Percentiles rank a stretch among this genome's conserved stretches.
These are phyloP conservation scores for Geotrichum restrictum DNA, from an alignment of 1,139 yeast genomes.

Conservation along the genomic window DNA sequence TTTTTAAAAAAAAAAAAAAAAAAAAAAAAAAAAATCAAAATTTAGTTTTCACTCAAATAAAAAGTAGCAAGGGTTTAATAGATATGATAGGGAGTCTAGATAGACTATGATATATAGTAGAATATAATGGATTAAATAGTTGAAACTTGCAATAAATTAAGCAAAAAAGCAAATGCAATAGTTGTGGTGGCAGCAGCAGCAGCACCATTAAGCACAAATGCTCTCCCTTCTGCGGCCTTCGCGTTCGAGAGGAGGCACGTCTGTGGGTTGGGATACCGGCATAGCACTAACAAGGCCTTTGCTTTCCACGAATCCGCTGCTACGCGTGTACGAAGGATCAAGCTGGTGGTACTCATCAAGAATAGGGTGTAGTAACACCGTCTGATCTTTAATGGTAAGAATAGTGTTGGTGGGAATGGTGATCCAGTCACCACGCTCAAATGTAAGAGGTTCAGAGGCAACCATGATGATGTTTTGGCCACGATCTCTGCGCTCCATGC, in stretches of 20 bases:
- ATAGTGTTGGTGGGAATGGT: constrained; percentile 91
- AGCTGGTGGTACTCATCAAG: constrained; percentile 80
- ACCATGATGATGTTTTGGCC: constrained; percentile 94
- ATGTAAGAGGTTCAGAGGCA: constrained; percentile 93
- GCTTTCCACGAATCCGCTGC: constrained; percentile 77
- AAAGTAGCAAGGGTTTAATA: not conserved
- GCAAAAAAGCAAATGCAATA: not conserved
- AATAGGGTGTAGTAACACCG: constrained; percentile 86
- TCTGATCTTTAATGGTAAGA: constrained; percentile 77
- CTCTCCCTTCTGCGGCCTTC: constrained; percentile 57
- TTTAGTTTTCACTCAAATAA: too few relatives aligned
- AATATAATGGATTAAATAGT: not conserved
- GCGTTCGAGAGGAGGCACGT: constrained; percentile 77
- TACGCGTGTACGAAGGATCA: constrained; percentile 63
- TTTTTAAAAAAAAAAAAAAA: too few relatives aligned
- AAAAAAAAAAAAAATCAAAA: too few relatives aligned
- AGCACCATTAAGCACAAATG: too few relatives aligned
- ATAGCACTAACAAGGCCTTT: constrained; percentile 87
- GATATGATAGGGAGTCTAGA: not conserved
- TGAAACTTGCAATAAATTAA: too few relatives aligned
- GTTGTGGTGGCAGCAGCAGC: not conserved
- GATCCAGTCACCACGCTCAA: constrained; percentile 96
- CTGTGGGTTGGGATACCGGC: constrained; percentile 47
- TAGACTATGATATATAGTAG: too few relatives aligned
- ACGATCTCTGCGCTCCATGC: constrained; percentile 89